phyloP scores from a whole-genome alignment of 352 stramenopile genomes.

The Phytophthora capsici region DNA sequence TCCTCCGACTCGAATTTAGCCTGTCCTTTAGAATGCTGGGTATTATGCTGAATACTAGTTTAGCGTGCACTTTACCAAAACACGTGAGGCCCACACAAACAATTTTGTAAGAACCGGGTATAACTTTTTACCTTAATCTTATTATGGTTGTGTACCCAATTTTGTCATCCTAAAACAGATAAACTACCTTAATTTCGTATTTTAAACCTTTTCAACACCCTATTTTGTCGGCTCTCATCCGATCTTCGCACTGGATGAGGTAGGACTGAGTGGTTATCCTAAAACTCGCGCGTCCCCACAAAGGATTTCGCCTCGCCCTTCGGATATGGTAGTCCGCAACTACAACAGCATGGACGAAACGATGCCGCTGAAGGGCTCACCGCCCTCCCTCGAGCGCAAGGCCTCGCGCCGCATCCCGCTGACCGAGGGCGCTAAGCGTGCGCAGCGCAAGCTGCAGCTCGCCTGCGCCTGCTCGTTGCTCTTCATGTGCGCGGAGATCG shows the following conservation, averaged over 20 bases:
- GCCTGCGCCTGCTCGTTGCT: constrained; percentile 82
- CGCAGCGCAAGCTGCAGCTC: constrained; percentile 71
- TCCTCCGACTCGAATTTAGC: constrained; percentile 19
- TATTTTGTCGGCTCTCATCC: constrained; percentile 1
- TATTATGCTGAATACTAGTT: too few relatives aligned
- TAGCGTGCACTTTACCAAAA: too few relatives aligned
- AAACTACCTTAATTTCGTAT: too few relatives aligned
- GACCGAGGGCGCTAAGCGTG: constrained; percentile 51
- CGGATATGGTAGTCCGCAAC: constrained; percentile 33
- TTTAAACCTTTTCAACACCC: not conserved
- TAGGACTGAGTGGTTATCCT: constrained; percentile 8
- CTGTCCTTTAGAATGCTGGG: too few relatives aligned
- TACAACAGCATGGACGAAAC: constrained; percentile 62
- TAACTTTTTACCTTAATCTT: too few relatives aligned
- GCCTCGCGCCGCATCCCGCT: constrained; percentile 59
- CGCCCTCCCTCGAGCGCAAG: constrained; percentile 26
- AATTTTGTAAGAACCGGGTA: too few relatives aligned
- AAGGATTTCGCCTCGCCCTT: constrained; percentile 18
- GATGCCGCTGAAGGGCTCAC: constrained; percentile 54
- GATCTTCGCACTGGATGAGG: constrained; percentile 15
- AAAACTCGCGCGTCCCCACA: constrained; percentile 18
- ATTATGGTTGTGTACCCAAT: too few relatives aligned
- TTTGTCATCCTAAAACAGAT: too few relatives aligned
- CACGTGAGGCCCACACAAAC: too few relatives aligned
- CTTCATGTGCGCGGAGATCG: constrained; percentile 96